Percentiles rank a stretch among this genome's conserved stretches.
These are phyloP conservation scores for Fusarium sp. DNA, from an alignment of 2,329 filamentous ascomycete genomes.

Conservation along the genomic window DNA sequence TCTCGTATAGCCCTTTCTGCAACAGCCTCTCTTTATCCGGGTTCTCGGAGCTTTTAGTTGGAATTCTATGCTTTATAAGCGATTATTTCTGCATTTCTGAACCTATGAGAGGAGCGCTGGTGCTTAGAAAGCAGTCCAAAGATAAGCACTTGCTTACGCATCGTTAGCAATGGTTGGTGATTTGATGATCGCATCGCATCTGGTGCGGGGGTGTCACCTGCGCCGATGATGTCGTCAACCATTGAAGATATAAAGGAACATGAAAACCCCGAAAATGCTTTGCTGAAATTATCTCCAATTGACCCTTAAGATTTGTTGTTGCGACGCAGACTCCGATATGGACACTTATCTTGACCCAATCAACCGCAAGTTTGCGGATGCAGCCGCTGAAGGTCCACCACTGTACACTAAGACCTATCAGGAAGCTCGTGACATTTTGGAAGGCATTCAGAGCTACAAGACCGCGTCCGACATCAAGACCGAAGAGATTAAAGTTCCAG, in stretches of 20 bases:
- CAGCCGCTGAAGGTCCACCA: neutral
- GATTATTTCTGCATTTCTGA: fast-evolving
- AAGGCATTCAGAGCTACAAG: conserved; percentile 21
- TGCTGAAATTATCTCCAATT: fast-evolving
- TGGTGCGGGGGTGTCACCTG: neutral
- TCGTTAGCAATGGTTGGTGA: neutral
- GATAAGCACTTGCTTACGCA: conserved; percentile 19
- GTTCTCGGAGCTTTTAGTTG: neutral
- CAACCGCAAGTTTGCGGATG: conserved; percentile 15
- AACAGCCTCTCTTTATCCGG: neutral
- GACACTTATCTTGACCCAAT: conserved; percentile 16
- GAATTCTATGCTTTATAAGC: neutral
- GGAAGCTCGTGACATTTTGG: conserved; percentile 20
- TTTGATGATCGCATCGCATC: neutral
- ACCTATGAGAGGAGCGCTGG: neutral
- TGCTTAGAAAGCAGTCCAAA: neutral
- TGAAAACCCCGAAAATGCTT: fast-evolving
- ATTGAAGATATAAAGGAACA: neutral
- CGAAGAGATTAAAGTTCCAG: neutral
- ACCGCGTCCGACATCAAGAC: neutral
- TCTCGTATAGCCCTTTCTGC: neutral
- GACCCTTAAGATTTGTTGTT: fast-evolving
- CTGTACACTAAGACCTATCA: conserved; percentile 22
- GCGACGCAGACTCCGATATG: neutral
- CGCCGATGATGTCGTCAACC: neutral